These are phyloP conservation scores for Atkinsonella hypoxylon DNA, from an alignment of 2,329 filamentous ascomycete species.

Conservation along the genomic window DNA sequence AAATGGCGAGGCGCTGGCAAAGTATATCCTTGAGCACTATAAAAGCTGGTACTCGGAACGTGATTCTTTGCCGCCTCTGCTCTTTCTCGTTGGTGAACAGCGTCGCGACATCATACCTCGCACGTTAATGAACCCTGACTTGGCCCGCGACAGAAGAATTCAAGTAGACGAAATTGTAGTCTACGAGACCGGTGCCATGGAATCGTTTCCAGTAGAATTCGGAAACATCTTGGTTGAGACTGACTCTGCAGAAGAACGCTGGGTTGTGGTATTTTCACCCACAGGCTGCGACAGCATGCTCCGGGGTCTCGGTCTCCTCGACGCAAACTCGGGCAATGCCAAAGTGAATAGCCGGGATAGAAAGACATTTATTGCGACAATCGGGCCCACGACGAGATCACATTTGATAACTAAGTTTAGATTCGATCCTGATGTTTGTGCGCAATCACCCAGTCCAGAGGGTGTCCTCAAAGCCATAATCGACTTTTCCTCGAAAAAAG, in stretches of 20 bases:
- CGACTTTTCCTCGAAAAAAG: background rate
- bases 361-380: constrained; percentile 63
- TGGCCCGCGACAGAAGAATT: constrained; percentile 42
- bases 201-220: constrained; percentile 63
- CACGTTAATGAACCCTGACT: constrained; percentile 49
- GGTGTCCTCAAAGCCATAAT: constrained; percentile 62
- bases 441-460: constrained; percentile 68
- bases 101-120: constrained; percentile 82
- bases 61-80: constrained; percentile 45
- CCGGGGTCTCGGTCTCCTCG: constrained; percentile 37
- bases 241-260: constrained; percentile 33
- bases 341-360: constrained; percentile 18
- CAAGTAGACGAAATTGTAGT: constrained; percentile 68
- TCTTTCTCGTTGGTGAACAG: constrained; percentile 87
- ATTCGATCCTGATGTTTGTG: constrained; percentile 67
- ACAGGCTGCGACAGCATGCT: constrained; percentile 52
- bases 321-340: constrained; percentile 30
- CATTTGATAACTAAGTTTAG: constrained; percentile 54
- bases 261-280: constrained; percentile 67
- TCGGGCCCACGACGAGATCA: constrained; percentile 83
- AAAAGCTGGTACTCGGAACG: constrained; percentile 34
- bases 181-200: constrained; percentile 78
- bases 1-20: constrained; percentile 68
- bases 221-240: constrained; percentile 34
- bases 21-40: constrained; percentile 72